phyloP scores from a whole-genome alignment of 768 basidiomycete genomes.

The Hypholoma fasciculare region DNA sequence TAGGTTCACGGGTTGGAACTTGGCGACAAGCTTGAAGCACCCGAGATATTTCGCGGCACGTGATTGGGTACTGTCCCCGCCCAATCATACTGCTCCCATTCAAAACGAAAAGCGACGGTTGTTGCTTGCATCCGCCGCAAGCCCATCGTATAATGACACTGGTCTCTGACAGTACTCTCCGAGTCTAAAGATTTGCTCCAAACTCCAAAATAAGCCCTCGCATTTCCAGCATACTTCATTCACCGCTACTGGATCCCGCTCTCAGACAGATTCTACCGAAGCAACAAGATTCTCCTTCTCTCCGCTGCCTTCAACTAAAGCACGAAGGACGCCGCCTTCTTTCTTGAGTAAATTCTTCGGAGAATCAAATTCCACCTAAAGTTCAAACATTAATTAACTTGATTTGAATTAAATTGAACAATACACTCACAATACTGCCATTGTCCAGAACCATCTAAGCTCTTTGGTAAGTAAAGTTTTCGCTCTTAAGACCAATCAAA shows the following conservation, averaged over 20 bases:
- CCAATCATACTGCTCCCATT: not conserved
- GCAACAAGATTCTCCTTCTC: not conserved
- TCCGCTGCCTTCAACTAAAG: not conserved
- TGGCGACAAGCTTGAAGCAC: not conserved
- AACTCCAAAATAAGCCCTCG: too few relatives aligned
- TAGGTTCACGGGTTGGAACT: not conserved
- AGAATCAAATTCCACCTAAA: not conserved
- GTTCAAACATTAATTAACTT: not conserved
- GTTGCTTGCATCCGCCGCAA: not conserved
- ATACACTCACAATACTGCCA: not conserved
- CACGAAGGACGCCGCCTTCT: not conserved
- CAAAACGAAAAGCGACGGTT: not conserved
- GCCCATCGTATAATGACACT: too few relatives aligned
- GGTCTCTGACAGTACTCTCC: too few relatives aligned
- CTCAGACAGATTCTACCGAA: not conserved
- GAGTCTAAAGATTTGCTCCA: too few relatives aligned
- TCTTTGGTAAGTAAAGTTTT: not conserved
- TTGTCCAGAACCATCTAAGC: not conserved
- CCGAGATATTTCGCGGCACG: slow-evolving; percentile 10
- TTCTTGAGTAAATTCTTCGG: not conserved
- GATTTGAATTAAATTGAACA: not conserved
- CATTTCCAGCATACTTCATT: too few relatives aligned
- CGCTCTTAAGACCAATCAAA: not conserved
- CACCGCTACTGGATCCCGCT: too few relatives aligned
- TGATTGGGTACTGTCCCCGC: not conserved